Percentiles rank a stretch among this genome's conserved stretches.
These are phyloP conservation scores for Talaromyces marneffei DNA, from an alignment of 2,329 filamentous ascomycete genomes.

Conservation along the genomic window DNA sequence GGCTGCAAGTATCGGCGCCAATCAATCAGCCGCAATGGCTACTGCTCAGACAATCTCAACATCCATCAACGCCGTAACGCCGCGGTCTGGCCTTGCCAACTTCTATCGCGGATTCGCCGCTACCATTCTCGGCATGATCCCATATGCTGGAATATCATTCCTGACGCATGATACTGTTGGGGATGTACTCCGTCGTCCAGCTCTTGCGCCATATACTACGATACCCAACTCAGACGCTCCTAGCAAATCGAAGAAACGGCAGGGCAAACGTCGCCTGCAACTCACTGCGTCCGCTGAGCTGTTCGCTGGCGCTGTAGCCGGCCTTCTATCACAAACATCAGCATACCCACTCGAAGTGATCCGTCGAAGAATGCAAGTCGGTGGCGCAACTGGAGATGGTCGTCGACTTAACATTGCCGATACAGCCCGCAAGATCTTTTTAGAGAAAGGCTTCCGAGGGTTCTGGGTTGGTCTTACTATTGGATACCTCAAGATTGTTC, in stretches of 20 bases:
- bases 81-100: conserved; percentile 68
- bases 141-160: conserved; percentile 93
- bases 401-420: conserved; percentile 71
- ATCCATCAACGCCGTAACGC: conserved; percentile 48
- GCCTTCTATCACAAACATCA: conserved; percentile 80
- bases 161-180: conserved; percentile 87
- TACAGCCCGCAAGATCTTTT: conserved; percentile 67
- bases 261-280: conserved; percentile 57
- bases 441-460: conserved; percentile 68
- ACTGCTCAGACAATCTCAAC: conserved; percentile 31
- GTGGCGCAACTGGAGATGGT: conserved; percentile 87
- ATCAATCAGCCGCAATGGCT: conserved; percentile 29
- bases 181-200: conserved; percentile 69
- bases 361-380: conserved; percentile 89
- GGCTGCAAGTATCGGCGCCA: conserved; percentile 33
- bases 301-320: conserved; percentile 74
- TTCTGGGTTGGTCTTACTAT: conserved; percentile 93
- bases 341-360: conserved; percentile 95
- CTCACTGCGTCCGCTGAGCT: conserved; percentile 84
- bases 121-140: conserved; percentile 89
- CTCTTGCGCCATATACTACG: conserved; percentile 67
- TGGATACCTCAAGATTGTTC: conserved; percentile 89
- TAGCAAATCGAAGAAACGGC: conserved; percentile 33
- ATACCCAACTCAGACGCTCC: conserved; percentile 52
- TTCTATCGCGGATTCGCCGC: conserved; percentile 94